Evolutionary conservation across 768 basidiomycete genomes (phyloP).

Genomic region (Psilocybe sp.): DNA sequence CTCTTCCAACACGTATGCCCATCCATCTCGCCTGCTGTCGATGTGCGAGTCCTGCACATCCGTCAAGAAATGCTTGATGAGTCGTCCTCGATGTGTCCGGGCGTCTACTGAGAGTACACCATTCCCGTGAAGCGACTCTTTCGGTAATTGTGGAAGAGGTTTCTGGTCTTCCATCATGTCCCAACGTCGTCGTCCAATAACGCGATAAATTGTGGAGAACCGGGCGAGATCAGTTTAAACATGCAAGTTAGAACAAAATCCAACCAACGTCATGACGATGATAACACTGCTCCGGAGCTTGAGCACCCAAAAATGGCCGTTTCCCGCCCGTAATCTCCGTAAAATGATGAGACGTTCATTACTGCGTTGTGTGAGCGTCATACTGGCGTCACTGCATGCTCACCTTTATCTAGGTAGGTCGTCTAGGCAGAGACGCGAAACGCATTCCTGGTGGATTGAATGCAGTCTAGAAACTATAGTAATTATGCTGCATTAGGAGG

Average conservation of each 20-base stretch:
- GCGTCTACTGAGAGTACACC: slow-evolving; percentile 32
- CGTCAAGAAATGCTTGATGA: slow-evolving; percentile 38
- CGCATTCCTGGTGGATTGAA: no score
- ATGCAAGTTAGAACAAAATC: slow-evolving; percentile 1
- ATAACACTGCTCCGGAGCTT: neutral
- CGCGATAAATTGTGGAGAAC: neutral
- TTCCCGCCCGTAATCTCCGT: no score
- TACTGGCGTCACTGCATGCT: no score
- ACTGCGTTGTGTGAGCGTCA: no score
- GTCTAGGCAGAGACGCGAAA: no score
- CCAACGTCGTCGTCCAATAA: neutral
- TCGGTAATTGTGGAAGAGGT: slow-evolving; percentile 31
- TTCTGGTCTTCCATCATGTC: slow-evolving; percentile 28
- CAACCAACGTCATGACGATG: slow-evolving; percentile 10
- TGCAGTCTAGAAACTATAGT: no score
- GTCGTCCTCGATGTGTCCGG: slow-evolving; percentile 35
- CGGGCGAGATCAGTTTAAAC: neutral
- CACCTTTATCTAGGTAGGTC: no score
- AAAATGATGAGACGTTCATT: no score
- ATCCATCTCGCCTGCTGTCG: slow-evolving; percentile 32
- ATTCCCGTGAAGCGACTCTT: no score
- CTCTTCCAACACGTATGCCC: slow-evolving; percentile 44
- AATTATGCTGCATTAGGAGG: no score
- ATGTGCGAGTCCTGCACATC: slow-evolving; percentile 32
- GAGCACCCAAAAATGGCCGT: no score